phyloP scores from a whole-genome alignment of 2,329 filamentous ascomycete genomes.

The Sclerotinia subarctica region DNA sequence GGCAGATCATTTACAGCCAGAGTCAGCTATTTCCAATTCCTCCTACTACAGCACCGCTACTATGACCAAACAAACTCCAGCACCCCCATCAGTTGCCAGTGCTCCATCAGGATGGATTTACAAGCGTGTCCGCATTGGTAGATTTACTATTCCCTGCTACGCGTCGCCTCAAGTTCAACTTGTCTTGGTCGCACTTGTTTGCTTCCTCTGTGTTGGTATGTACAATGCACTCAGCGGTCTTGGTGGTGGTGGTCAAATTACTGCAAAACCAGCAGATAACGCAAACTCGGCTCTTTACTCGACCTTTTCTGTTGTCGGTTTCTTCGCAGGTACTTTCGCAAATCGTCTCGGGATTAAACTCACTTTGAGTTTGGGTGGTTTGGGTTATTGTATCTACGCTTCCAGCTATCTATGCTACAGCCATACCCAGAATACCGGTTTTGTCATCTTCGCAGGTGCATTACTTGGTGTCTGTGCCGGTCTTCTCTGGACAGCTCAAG shows the following conservation, averaged over 20 bases:
- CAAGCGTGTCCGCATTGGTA: slow-evolving; percentile 36
- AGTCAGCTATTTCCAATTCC: slow-evolving; percentile 8
- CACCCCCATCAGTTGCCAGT: not conserved
- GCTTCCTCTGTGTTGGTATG: slow-evolving; percentile 68
- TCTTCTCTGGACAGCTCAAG: slow-evolving; percentile 76
- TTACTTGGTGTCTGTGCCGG: slow-evolving; percentile 74
- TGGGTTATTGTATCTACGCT: slow-evolving; percentile 73
- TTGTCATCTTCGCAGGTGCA: slow-evolving; percentile 72
- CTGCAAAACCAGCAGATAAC: slow-evolving; percentile 42
- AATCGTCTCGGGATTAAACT: slow-evolving; percentile 68
- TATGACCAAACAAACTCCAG: not conserved
- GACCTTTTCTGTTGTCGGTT: slow-evolving; percentile 54
- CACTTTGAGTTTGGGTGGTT: slow-evolving; percentile 66
- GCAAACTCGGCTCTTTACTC: slow-evolving; percentile 47
- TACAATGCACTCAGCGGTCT: slow-evolving; percentile 63
- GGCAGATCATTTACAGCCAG: slow-evolving; percentile 7
- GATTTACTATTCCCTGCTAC: slow-evolving; percentile 59
- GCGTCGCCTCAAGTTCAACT: slow-evolving; percentile 72
- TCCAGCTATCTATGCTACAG: slow-evolving; percentile 49
- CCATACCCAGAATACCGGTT: slow-evolving; percentile 45
- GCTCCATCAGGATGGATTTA: slow-evolving; percentile 18
- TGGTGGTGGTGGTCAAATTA: slow-evolving; percentile 55
- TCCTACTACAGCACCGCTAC: slow-evolving; percentile 11
- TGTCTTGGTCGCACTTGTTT: slow-evolving; percentile 64
- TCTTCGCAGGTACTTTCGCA: slow-evolving; percentile 70